phyloP scores from a whole-genome alignment of 2,329 filamentous ascomycete species.

The Fusarium sp. region DNA sequence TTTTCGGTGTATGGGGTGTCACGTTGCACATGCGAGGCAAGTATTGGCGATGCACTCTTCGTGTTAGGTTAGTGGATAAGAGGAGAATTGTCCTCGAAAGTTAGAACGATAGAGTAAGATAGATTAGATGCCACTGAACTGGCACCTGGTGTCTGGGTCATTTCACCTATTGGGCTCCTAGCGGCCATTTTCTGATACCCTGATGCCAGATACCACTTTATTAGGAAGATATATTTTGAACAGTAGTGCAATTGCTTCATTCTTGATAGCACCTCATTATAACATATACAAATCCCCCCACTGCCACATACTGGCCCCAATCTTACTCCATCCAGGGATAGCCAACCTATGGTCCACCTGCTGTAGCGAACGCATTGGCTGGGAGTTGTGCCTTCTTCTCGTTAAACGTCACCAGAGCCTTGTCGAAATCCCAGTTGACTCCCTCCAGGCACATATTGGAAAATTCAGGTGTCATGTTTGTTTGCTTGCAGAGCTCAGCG shows the following conservation, averaged over 20 bases:
- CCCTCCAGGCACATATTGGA: slow-evolving; percentile 84
- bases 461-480: slow-evolving; percentile 83
- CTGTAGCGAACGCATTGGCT: slow-evolving; percentile 58
- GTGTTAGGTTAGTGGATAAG: not conserved
- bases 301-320: slow-evolving; percentile 5
- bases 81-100: not conserved
- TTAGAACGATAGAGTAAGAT: not conserved
- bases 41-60: not conserved
- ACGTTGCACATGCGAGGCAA: not conserved
- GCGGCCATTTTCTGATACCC: not conserved
- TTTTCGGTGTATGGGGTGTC: not conserved
- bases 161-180: not conserved
- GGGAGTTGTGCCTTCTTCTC: slow-evolving; percentile 74
- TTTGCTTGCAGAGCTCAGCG: slow-evolving; percentile 79
- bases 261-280: slow-evolving; percentile 32
- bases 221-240: not conserved
- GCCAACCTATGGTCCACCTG: slow-evolving; percentile 31
- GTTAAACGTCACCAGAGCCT: slow-evolving; percentile 80
- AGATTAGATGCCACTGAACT: not conserved
- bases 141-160: not conserved
- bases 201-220: not conserved
- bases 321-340: slow-evolving; percentile 3
- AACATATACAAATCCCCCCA: slow-evolving; percentile 35
- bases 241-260: slow-evolving; percentile 19
- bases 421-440: slow-evolving; percentile 82